Percentiles rank a stretch among this genome's conserved stretches.
Evolutionary conservation across 2,329 filamentous ascomycete genomes (phyloP).

Genomic region (Hypoxylon sp.): DNA sequence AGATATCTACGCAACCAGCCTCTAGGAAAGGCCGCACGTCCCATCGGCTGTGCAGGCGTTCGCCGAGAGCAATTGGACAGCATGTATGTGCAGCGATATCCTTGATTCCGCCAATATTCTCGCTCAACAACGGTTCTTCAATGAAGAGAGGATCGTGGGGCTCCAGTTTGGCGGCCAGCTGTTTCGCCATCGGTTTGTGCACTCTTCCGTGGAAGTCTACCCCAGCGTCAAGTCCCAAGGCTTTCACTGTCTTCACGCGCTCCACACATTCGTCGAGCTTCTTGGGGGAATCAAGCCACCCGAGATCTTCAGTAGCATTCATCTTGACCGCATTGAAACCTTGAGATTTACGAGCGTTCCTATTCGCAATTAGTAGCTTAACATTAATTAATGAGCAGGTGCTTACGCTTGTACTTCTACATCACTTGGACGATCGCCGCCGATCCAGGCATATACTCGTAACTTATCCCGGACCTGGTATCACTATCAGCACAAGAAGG

Average conservation of each 20-base stretch:
- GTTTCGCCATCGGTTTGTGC: conserved; percentile 86
- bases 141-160: conserved; percentile 81
- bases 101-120: conserved; percentile 77
- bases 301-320: conserved; percentile 83
- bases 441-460: conserved; percentile 84
- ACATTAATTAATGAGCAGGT: not conserved
- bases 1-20: conserved; percentile 75
- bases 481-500: not conserved
- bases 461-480: conserved; percentile 72
- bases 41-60: conserved; percentile 80
- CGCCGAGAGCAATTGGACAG: conserved; percentile 79
- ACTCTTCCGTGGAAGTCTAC: conserved; percentile 85
- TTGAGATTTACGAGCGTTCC: conserved; percentile 70
- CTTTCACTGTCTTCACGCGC: conserved; percentile 77
- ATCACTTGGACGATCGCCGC: conserved; percentile 78
- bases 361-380: conserved; percentile 49
- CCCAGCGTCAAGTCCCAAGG: conserved; percentile 78
- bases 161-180: conserved; percentile 77
- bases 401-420: conserved; percentile 73
- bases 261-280: conserved; percentile 75
- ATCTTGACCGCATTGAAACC: conserved; percentile 81
- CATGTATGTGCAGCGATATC: conserved; percentile 68
- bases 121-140: conserved; percentile 79
- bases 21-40: conserved; percentile 81
- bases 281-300: conserved; percentile 81